Conservation (phyloP, 345 rosid species). For the Populus euphratica region DNA sequence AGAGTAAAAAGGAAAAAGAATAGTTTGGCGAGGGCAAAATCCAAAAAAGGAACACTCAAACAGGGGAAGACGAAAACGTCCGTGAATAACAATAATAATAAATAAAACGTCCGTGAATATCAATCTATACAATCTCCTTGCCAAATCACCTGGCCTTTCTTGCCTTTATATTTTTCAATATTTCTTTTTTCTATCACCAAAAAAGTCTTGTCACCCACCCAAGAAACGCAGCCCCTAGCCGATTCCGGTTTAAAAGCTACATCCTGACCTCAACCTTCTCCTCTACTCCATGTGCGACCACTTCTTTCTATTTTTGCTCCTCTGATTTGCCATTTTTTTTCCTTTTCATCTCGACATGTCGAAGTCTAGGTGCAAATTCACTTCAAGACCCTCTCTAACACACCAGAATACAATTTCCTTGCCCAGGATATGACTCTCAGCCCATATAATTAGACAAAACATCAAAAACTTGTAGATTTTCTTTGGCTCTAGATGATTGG, state of each 20-base stretch:
- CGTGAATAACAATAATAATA: constrained; percentile 22
- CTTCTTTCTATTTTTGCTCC: not conserved
- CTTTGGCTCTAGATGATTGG: constrained; percentile 13
- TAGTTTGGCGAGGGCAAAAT: constrained; percentile 7
- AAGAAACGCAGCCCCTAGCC: constrained; percentile 48
- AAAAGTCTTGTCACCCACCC: constrained; percentile 64
- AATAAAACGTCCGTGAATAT: not conserved
- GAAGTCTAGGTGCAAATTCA: constrained; percentile 54
- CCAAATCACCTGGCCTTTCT: constrained; percentile 41
- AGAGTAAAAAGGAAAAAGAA: not conserved
- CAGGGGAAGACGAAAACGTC: constrained; percentile 20
- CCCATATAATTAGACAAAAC: constrained; percentile 31
- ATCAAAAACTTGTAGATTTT: not conserved
- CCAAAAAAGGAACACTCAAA: constrained; percentile 7
- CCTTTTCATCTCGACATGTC: constrained; percentile 22
- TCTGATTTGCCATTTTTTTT: constrained; percentile 14
- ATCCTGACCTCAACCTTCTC: constrained; percentile 9
- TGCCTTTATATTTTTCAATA: constrained; percentile 39
- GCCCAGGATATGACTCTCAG: constrained; percentile 21
- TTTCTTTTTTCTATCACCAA: constrained; percentile 39
- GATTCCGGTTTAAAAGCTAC: constrained; percentile 30
- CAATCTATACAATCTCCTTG: constrained; percentile 24
- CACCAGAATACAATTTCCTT: constrained; percentile 9
- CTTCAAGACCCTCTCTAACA: constrained; percentile 35
- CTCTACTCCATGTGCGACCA: constrained; percentile 8